Conservation (phyloP, 1,284 basidiomycete genomes). For the Boletus sp. region DNA sequence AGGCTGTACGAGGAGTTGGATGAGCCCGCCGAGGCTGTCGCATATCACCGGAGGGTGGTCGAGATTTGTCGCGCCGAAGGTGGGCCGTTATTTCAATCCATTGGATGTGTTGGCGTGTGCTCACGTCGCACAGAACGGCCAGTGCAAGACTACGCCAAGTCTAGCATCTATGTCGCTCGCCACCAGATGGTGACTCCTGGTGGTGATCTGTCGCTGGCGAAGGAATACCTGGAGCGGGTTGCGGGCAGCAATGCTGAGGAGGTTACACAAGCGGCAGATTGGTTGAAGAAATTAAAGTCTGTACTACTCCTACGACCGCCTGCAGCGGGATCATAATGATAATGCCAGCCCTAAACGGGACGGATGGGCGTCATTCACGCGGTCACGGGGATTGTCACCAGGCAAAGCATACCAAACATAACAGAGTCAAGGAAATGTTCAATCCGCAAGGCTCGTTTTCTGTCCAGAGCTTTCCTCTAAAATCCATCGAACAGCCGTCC, state of each 20-base stretch:
- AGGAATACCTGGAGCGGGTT: slow-evolving; percentile 68
- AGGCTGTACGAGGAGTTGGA: slow-evolving; percentile 69
- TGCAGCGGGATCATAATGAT: neutral
- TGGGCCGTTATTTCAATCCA: slow-evolving; percentile 17
- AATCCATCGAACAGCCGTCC: slow-evolving; percentile 13
- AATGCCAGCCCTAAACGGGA: slow-evolving; percentile 40
- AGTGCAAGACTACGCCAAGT: slow-evolving; percentile 73
- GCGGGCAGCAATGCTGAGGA: slow-evolving; percentile 76
- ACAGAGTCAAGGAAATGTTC: slow-evolving; percentile 62
- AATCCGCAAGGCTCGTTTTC: slow-evolving; percentile 43
- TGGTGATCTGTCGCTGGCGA: slow-evolving; percentile 61
- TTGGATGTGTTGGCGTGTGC: slow-evolving; percentile 4
- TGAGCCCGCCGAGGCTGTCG: slow-evolving; percentile 62
- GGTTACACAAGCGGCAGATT: slow-evolving; percentile 60
- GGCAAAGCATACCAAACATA: slow-evolving; percentile 50
- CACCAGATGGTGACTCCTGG: slow-evolving; percentile 64
- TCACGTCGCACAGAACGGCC: slow-evolving; percentile 52
- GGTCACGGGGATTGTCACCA: slow-evolving; percentile 43
- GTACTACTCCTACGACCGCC: slow-evolving; percentile 28
- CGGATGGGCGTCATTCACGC: slow-evolving; percentile 26
- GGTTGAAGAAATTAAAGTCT: slow-evolving; percentile 56
- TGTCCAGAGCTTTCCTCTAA: slow-evolving; percentile 31
- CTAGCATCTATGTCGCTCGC: slow-evolving; percentile 78
- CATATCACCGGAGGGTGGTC: slow-evolving; percentile 72
- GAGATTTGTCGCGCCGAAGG: slow-evolving; percentile 68